phyloP scores from a whole-genome alignment of 2,329 filamentous ascomycete species.

The Aureobasidium sp. region DNA sequence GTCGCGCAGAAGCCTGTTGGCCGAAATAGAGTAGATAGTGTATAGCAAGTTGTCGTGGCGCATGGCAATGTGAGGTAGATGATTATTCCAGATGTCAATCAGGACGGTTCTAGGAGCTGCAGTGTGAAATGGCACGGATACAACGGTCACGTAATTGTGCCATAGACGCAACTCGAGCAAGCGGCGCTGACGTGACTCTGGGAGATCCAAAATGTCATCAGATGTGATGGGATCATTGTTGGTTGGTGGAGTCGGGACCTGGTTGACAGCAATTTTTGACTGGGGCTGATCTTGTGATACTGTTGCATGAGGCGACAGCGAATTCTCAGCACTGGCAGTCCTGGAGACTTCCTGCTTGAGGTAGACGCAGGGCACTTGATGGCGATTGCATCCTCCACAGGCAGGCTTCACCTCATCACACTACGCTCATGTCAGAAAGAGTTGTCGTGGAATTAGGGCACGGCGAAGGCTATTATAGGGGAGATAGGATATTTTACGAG shows the following conservation, averaged over 20 bases:
- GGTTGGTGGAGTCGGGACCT: neutral
- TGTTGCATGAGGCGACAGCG: neutral
- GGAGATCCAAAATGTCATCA: neutral
- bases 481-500: neutral
- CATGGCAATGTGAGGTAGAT: conserved; percentile 5
- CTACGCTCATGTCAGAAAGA: neutral
- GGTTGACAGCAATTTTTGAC: neutral
- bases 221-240: neutral
- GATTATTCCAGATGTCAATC: neutral
- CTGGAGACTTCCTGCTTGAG: neutral
- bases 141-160: conserved; percentile 8
- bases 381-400: conserved; percentile 5
- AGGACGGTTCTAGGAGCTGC: neutral
- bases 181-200: conserved; percentile 3
- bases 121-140: neutral
- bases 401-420: conserved; percentile 9
- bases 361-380: conserved; percentile 7
- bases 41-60: neutral
- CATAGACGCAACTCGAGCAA: conserved; percentile 1
- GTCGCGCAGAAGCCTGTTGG: neutral
- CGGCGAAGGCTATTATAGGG: neutral
- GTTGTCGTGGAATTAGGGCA: neutral
- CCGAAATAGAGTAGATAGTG: neutral
- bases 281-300: neutral
- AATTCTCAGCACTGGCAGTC: neutral